Evolutionary conservation across 306 rosid species (phyloP), one percentile per base, ranked within the genome.

Genomic region (Pterocarpus santalinus): DNA sequence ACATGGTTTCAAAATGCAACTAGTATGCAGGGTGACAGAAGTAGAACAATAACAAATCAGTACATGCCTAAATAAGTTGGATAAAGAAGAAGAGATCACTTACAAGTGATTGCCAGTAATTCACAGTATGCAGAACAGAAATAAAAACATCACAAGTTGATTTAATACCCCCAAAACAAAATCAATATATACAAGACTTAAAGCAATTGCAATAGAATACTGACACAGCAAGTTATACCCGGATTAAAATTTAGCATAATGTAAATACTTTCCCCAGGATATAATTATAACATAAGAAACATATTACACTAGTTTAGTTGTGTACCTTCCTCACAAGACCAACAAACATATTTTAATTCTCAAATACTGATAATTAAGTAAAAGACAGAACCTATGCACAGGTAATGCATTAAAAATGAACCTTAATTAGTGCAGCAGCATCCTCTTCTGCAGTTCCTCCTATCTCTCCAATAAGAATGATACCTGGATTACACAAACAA

Each of bases 401-500:
- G 35, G 3, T 44, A 34, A 60, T 55, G n/a, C 53, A 55, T 62
- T 60, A 75, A 80, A 76, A 65, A 56, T 79, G 69, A 78, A 96
- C 99, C 99, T 92, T 92, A 83, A 96, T 96, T 87, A 96, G 80
- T 66, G 97, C 94, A 81, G 99, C 99, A 75, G 97, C 99, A 92
- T 96, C 99, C 81, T 96, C 99, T 90, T 96, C 97, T 46, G 99
- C 99, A 63, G 98, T 96, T 66, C 99, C 99, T 80, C 99, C 99
- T 63, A 96, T 96, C 87, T 96, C 99, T 86, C 99, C 98, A 36
- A 96, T 96, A 56, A 96, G 90, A 88, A 96, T 8, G 67, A 96
- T 93, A 72, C 99, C 98, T 93, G 90, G 83, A 83, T 75, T 41
- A 34, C 65, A 84, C 32, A 76, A 78, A 69, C 41, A 78, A 72